Base-by-base conservation (phyloP, 1,139 yeast genomes). In the Meyerozyma guilliermondii region DNA sequence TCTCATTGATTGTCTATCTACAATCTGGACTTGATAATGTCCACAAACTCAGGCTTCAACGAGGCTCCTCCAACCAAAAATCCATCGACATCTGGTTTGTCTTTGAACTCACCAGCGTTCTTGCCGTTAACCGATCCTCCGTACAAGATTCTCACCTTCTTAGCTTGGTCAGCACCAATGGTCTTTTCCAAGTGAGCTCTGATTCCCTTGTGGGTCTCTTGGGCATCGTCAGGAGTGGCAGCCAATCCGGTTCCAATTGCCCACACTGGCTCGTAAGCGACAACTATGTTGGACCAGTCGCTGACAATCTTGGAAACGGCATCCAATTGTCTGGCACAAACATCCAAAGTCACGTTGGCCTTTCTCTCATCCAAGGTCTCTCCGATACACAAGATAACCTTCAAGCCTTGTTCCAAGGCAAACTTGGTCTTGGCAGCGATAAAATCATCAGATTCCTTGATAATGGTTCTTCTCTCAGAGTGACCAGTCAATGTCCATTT, bases 201-300 rank as follows among this genome's bases (percentile, higher is more conserved):
- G 73, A 94, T 87, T 54, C 78, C 80, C 65, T 80, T 80, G 78
- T 94, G 98, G 63, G 95, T 89, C 55, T 83, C 88, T 77, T 89
- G 96, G 56, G 97, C 98, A 65, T 92, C 98, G 53, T 87, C 88
- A 54, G 98, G 91, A 56, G 98, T 92, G 53, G 98, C 98, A 62
- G 98, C 97, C 63, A 92, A 82, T 63, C 99, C 99, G 57, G 98
- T 91, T 68, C 99, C 99, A 62, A 92, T 92, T 57, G 99, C 99
- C 98, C 98, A 92, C 57, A 92, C 96, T 59, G 99, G 99, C 76
- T 92, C 98, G 75, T 94, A 94, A 63, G 98, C 99, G 68, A 94
- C 76, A 53, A 92, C 98, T 57, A 92, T 77, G 69, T 87, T 78
- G 53, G 84, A 62, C 98, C 98, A 92, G 81, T 91, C 98, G 58